Evolutionary conservation across 2,329 filamentous ascomycete species (phyloP), one percentile per base, ranked within the genome.

Genomic region (Coniochaeta sp.): DNA sequence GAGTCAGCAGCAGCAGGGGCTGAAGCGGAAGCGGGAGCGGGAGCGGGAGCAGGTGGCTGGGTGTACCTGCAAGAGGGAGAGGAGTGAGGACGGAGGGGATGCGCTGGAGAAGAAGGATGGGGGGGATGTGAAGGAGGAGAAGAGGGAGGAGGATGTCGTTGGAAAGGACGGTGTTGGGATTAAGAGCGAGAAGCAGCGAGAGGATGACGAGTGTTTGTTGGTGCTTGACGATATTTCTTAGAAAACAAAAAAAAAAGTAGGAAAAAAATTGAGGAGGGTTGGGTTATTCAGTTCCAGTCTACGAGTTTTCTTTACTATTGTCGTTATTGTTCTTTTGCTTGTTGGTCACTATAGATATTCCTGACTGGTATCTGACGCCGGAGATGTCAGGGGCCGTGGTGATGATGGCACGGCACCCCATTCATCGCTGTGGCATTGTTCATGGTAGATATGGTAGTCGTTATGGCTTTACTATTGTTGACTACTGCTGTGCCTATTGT

Each of bases 281-380:
- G 54, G 30, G 2, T 55, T 38, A 38, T 24, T 30, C 10, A 28
- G n/a, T n/a, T n/a, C n/a, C 22, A 4, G 26, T 28, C n/a, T n/a
- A 4, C 4, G n/a, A n/a, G n/a, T 17, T 55, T 24, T 55, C 19
- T 55, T 38, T 55, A 55, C 26, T 55, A n/a, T 34, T n/a, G 17
- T 55, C 17, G 36, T 38, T 26, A n/a, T 17, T 28, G 24, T 9
- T n/a, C n/a, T 52, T 30, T 52, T 52, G 24, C 42, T 17, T 28
- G 26, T 52, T 52, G 12, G 47, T 52, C 24, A 52, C 62, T 60
- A 50, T 52, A 58, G 59, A 58, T 47, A n/a, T n/a, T n/a, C 47
- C 17, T 52, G 47, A 52, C 5, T 12, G 24, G 60, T 62, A 70
- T 36, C 61, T 67, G 30, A 22, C 47, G 47, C 26, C 47, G 47